Evolutionary conservation across 2,329 filamentous ascomycete genomes (phyloP).

Genomic region (Exophiala sideris): DNA sequence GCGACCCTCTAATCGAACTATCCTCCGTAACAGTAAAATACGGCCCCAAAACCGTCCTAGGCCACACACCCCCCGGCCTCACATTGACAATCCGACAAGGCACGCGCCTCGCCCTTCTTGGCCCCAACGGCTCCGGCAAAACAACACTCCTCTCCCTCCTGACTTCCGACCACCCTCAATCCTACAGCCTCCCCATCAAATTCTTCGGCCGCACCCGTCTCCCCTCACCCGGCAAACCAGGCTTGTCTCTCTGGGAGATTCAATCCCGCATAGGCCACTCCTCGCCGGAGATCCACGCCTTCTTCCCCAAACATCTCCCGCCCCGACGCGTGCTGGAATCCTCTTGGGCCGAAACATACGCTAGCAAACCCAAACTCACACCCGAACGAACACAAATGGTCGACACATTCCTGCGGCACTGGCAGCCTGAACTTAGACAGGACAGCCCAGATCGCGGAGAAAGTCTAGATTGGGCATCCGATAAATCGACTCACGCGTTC

Average conservation of each 20-base stretch:
- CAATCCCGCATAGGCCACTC: slow-evolving; percentile 88
- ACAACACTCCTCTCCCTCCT: slow-evolving; percentile 90
- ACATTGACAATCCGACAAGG: slow-evolving; percentile 80
- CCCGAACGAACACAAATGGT: slow-evolving; percentile 57
- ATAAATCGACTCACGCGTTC: slow-evolving; percentile 49
- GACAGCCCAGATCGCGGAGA: slow-evolving; percentile 28
- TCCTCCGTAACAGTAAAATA: slow-evolving; percentile 78
- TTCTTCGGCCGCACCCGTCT: slow-evolving; percentile 80
- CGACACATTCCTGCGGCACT: slow-evolving; percentile 70
- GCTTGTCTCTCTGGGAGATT: slow-evolving; percentile 88
- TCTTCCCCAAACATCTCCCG: slow-evolving; percentile 77
- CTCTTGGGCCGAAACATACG: slow-evolving; percentile 87
- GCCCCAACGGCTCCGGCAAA: slow-evolving; percentile 90
- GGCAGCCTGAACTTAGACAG: slow-evolving; percentile 72
- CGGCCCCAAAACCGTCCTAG: slow-evolving; percentile 70
- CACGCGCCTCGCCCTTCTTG: slow-evolving; percentile 88
- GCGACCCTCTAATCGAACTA: slow-evolving; percentile 82
- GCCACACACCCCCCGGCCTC: slow-evolving; percentile 68
- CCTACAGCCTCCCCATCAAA: slow-evolving; percentile 82
- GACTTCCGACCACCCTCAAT: slow-evolving; percentile 92
- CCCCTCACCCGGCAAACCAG: slow-evolving; percentile 66
- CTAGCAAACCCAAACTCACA: slow-evolving; percentile 64
- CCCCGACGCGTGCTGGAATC: slow-evolving; percentile 74
- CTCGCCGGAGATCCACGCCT: slow-evolving; percentile 87
- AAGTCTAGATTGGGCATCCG: slow-evolving; percentile 24